Percentiles rank a stretch among this genome's conserved stretches.
Evolutionary conservation across 306 rosid genomes (phyloP).

Genomic region (Corylus heterophylla): DNA sequence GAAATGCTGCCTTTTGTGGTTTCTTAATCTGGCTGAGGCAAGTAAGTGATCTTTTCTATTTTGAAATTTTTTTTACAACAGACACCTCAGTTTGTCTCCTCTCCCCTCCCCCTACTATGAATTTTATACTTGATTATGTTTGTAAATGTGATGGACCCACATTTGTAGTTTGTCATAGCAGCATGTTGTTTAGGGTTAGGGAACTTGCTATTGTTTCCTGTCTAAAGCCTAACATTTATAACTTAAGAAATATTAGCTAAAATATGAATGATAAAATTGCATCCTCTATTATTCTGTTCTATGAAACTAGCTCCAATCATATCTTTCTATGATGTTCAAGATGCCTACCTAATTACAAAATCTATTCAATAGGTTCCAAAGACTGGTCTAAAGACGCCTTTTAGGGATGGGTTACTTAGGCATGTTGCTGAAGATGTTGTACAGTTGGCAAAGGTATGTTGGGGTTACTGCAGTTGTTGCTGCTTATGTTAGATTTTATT

Average conservation of each 20-base stretch:
- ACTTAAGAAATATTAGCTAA: background rate
- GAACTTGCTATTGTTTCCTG: background rate
- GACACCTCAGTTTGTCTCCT: background rate
- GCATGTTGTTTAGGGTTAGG: background rate
- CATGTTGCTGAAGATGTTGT: slow-evolving; percentile 92
- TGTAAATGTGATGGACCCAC: background rate
- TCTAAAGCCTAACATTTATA: background rate
- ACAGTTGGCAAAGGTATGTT: slow-evolving; percentile 71
- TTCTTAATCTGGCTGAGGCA: background rate
- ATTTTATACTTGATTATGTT: background rate
- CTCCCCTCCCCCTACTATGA: background rate
- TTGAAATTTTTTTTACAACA: background rate
- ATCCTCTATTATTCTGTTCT: background rate
- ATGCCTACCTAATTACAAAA: slow-evolving; percentile 29
- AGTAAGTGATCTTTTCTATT: background rate
- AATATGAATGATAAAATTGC: background rate
- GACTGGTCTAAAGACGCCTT: slow-evolving; percentile 87
- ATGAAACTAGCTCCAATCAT: background rate
- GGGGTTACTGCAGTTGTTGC: slow-evolving; percentile 12
- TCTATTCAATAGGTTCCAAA: slow-evolving; percentile 60
- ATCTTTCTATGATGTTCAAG: background rate
- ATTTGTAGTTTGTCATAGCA: background rate
- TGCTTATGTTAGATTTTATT: slow-evolving; percentile 9
- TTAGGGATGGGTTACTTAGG: slow-evolving; percentile 86
- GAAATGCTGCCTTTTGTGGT: background rate